phyloP scores from a whole-genome alignment of 2,329 filamentous ascomycete species.

The Colletotrichum eleusines region DNA sequence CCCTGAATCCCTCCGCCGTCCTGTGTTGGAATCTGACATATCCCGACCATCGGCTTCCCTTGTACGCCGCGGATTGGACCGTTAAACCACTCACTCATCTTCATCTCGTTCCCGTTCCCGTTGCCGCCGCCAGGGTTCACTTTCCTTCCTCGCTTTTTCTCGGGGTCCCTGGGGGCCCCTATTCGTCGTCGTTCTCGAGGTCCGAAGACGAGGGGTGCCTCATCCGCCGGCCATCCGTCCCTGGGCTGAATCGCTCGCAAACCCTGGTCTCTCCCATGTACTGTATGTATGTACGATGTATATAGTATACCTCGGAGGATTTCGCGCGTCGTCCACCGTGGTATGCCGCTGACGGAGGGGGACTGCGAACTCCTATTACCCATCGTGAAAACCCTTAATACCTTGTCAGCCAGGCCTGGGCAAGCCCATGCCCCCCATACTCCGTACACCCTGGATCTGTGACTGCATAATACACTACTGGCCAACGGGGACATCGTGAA shows the following conservation, averaged over 20 bases:
- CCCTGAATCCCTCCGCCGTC: background rate
- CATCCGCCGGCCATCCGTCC: background rate
- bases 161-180: background rate
- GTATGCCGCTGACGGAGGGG: background rate
- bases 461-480: background rate
- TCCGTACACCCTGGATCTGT: background rate
- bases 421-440: background rate
- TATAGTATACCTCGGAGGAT: conserved; percentile 6
- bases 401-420: background rate
- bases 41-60: conserved; percentile 8
- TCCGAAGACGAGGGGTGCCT: background rate
- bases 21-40: background rate
- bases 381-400: conserved; percentile 9
- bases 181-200: background rate
- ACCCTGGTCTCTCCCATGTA: conserved; percentile 6
- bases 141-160: background rate
- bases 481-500: conserved; percentile 14
- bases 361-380: conserved; percentile 13
- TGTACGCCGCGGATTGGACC: conserved; percentile 9
- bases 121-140: conserved; percentile 4
- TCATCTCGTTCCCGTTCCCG: background rate
- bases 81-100: conserved; percentile 8
- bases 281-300: too few species aligned
- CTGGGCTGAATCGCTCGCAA: conserved; percentile 1
- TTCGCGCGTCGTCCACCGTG: conserved; percentile 4